phyloP scores from a whole-genome alignment of 1,284 basidiomycete genomes.

The Macrocystidia cucumis region DNA sequence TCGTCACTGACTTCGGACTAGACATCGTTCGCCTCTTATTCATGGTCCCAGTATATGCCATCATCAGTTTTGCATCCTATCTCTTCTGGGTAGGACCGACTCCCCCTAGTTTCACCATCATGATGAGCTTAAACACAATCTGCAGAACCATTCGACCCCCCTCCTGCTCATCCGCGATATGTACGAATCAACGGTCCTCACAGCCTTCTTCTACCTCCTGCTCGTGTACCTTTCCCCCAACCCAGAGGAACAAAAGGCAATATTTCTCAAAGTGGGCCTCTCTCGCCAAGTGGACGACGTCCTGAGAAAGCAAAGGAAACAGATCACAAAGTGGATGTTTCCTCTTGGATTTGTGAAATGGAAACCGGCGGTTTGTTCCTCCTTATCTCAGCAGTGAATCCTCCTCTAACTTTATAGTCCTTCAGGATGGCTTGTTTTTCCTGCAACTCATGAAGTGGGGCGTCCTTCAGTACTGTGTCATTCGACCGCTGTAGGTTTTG shows the following conservation, averaged over 20 bases:
- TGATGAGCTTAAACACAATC: neutral
- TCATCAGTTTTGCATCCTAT: conserved; percentile 62
- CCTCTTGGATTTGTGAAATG: conserved; percentile 58
- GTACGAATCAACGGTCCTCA: conserved; percentile 67
- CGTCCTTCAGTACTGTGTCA: conserved; percentile 73
- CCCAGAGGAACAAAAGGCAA: conserved; percentile 50
- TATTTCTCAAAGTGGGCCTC: conserved; percentile 51
- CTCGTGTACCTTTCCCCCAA: conserved; percentile 66
- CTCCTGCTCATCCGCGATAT: conserved; percentile 57
- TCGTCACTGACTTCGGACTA: conserved; percentile 15
- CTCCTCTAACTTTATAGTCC: conserved; percentile 2
- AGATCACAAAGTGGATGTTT: conserved; percentile 60
- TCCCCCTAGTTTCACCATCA: neutral
- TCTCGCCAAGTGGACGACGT: conserved; percentile 44
- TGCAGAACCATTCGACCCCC: conserved; percentile 56
- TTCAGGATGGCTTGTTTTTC: conserved; percentile 61
- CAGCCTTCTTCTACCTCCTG: conserved; percentile 74
- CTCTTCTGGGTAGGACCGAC: conserved; percentile 54
- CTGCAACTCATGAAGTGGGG: conserved; percentile 77
- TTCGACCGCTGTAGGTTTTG: conserved; percentile 51
- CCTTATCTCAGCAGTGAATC: conserved; percentile 3
- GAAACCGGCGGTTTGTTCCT: conserved; percentile 43
- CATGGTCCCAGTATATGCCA: conserved; percentile 74
- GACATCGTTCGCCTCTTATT: conserved; percentile 70
- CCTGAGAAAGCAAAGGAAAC: conserved; percentile 32